Conservation (phyloP, 75 land plant species). For the Picea sitchensis region DNA sequence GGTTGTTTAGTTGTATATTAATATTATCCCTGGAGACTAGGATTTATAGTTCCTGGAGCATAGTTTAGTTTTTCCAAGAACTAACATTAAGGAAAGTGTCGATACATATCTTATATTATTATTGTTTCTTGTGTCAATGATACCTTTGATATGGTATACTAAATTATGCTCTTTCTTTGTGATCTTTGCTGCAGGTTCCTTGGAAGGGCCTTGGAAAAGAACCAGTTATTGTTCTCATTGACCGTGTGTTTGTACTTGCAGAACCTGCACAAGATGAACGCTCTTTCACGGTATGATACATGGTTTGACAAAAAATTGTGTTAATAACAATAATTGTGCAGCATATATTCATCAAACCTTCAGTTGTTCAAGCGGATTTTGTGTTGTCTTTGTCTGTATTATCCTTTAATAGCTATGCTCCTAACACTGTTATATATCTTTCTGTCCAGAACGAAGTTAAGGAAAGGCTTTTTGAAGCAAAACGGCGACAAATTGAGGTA, state of each 20-base stretch:
- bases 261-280: constrained; percentile 78
- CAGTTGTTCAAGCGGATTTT: background rate
- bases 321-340: background rate
- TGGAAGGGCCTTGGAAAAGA: constrained; percentile 99
- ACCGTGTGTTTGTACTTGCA: constrained; percentile 94
- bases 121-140: background rate
- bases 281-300: constrained; percentile 50
- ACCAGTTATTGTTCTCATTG: constrained; percentile 92
- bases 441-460: constrained; percentile 59
- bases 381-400: background rate
- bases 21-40: background rate
- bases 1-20: background rate
- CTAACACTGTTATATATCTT: background rate
- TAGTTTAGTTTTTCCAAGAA: background rate
- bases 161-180: background rate
- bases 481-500: constrained; percentile 90
- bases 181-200: constrained; percentile 69
- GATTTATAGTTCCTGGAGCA: background rate
- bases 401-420: background rate
- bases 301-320: background rate
- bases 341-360: background rate
- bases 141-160: background rate
- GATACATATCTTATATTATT: too few species aligned
- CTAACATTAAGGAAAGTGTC: too few species aligned
- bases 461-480: constrained; percentile 79